Evolutionary conservation across 441 rosid genomes (phyloP).

Genomic region (Breynia disticha): DNA sequence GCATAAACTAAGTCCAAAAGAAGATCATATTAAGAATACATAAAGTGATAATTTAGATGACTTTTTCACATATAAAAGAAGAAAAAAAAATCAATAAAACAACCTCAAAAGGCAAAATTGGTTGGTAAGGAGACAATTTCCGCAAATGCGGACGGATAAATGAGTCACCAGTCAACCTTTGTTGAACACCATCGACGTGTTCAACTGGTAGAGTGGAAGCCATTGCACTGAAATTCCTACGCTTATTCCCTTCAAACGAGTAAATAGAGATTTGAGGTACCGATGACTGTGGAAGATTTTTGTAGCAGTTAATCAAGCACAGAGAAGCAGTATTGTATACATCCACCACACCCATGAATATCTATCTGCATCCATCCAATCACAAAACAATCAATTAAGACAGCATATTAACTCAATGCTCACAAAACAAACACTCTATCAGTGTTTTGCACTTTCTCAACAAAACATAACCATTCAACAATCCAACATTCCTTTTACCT

Average conservation of each 20-base stretch:
- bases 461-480: no score
- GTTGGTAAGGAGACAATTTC: slow-evolving; percentile 65
- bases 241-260: slow-evolving; percentile 22
- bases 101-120: slow-evolving; percentile 89
- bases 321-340: slow-evolving; percentile 27
- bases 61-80: background rate
- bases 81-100: slow-evolving; percentile 1
- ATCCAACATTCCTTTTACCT: no score
- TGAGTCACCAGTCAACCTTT: slow-evolving; percentile 44
- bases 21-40: no score
- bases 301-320: slow-evolving; percentile 22
- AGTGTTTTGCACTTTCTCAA: no score
- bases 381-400: no score
- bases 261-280: slow-evolving; percentile 18
- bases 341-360: slow-evolving; percentile 47
- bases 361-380: background rate
- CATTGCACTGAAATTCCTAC: slow-evolving; percentile 31
- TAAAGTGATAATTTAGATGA: no score
- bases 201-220: slow-evolving; percentile 39
- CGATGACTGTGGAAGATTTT: slow-evolving; percentile 16
- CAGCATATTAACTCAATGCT: no score
- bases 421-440: no score
- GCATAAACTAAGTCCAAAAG: no score
- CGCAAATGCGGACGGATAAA: slow-evolving; percentile 77
- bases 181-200: slow-evolving; percentile 29